These are phyloP conservation scores for Houttuynia cordata DNA, from an alignment of 164 flowering plant genomes.

Conservation along the genomic window DNA sequence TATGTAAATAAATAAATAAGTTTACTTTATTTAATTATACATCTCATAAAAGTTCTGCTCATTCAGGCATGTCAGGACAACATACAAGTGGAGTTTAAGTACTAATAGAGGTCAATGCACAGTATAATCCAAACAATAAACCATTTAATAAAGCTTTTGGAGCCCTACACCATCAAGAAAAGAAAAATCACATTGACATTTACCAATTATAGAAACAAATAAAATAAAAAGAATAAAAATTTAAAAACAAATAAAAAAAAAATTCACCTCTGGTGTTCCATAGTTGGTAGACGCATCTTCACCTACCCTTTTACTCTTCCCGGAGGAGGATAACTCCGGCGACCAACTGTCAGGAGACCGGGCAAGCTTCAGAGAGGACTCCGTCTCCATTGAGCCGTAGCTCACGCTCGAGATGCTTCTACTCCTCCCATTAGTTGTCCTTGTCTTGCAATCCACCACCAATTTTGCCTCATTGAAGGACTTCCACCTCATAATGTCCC, in stretches of 20 bases:
- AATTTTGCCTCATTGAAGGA: constrained; percentile 26
- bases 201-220: no score
- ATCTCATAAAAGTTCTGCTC: neutral
- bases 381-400: constrained; percentile 28
- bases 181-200: neutral
- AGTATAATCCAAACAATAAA: constrained; percentile 1
- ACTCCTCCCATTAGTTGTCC: constrained; percentile 2
- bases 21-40: no score
- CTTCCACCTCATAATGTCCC: constrained; percentile 41
- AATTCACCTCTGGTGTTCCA: constrained; percentile 11
- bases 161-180: constrained; percentile 10
- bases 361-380: constrained; percentile 19
- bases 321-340: constrained; percentile 14
- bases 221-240: neutral
- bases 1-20: no score
- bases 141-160: neutral
- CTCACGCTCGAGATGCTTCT: neutral
- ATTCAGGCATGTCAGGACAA: neutral
- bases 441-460: constrained; percentile 20
- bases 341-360: constrained; percentile 18
- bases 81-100: neutral
- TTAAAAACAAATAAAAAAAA: constrained; percentile 3
- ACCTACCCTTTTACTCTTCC: constrained; percentile 16
- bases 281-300: constrained; percentile 14
- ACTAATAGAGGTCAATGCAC: neutral